Conservation (phyloP, 495 filamentous ascomycete genomes). For the Parathielavia hyrcaniae region DNA sequence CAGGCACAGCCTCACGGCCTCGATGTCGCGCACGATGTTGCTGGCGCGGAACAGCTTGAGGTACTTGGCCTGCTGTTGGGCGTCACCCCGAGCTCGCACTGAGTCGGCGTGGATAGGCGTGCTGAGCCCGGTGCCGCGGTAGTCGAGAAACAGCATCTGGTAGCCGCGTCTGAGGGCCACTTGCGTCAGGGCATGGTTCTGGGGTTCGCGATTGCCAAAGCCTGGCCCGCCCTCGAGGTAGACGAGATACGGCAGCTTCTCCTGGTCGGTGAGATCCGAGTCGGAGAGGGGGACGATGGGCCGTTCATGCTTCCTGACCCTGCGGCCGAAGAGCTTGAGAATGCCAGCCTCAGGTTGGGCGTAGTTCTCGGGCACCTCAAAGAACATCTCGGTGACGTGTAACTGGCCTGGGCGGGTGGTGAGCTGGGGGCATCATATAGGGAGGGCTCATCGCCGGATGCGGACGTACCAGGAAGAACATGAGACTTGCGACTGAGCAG, state of each 20-base stretch:
- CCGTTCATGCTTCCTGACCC: conserved; percentile 56
- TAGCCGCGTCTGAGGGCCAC: conserved; percentile 75
- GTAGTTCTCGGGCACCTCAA: conserved; percentile 77
- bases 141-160: conserved; percentile 77
- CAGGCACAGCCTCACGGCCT: conserved; percentile 71
- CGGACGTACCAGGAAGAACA: conserved; percentile 25
- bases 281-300: conserved; percentile 45
- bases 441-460: background rate
- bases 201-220: conserved; percentile 64
- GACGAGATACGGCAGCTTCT: conserved; percentile 48
- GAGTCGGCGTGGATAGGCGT: conserved; percentile 66
- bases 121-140: conserved; percentile 82
- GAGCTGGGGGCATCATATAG: background rate
- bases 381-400: conserved; percentile 71
- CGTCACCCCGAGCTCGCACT: conserved; percentile 57
- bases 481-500: conserved; percentile 23
- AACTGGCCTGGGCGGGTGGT: conserved; percentile 55
- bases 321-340: conserved; percentile 70
- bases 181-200: conserved; percentile 60
- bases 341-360: conserved; percentile 52
- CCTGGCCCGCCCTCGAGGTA: conserved; percentile 74
- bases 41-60: conserved; percentile 85
- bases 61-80: conserved; percentile 64
- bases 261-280: conserved; percentile 38
- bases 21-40: conserved; percentile 80